Evolutionary conservation across 1,284 basidiomycete species (phyloP).

Genomic region (Phellopilus nigrolimitatus): DNA sequence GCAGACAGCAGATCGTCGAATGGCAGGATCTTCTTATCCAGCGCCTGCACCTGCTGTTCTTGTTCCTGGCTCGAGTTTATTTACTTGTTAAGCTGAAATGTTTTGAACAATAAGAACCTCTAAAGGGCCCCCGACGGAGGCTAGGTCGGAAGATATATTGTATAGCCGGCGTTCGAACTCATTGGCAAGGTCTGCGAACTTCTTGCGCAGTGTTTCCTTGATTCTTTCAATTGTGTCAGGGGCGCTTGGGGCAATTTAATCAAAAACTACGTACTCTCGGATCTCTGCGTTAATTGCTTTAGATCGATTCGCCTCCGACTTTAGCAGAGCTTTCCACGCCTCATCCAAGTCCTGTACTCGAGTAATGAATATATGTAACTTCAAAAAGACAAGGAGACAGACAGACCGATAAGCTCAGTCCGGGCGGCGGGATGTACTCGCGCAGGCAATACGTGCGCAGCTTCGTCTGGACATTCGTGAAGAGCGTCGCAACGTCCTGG

Average conservation of each 20-base stretch:
- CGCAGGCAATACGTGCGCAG: slow-evolving; percentile 85
- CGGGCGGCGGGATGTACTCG: slow-evolving; percentile 77
- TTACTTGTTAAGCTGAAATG: neutral
- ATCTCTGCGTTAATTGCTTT: slow-evolving; percentile 89
- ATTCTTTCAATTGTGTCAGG: slow-evolving; percentile 51
- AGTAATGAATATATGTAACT: slow-evolving; percentile 1
- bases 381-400: neutral
- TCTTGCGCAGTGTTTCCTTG: slow-evolving; percentile 81
- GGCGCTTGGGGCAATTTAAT: neutral
- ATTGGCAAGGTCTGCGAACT: slow-evolving; percentile 83
- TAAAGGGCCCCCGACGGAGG: slow-evolving; percentile 72
- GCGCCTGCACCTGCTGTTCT: slow-evolving; percentile 45
- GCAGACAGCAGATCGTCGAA: slow-evolving; percentile 52
- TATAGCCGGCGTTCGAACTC: slow-evolving; percentile 75
- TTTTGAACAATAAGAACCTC: slow-evolving; percentile 44
- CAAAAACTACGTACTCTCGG: slow-evolving; percentile 61
- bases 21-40: slow-evolving; percentile 62
- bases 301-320: slow-evolving; percentile 74
- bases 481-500: slow-evolving; percentile 83
- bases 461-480: slow-evolving; percentile 94
- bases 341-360: slow-evolving; percentile 63
- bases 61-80: slow-evolving; percentile 39
- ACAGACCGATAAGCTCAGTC: slow-evolving; percentile 57
- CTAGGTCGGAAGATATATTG: slow-evolving; percentile 69
- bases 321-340: slow-evolving; percentile 72